Conservation (phyloP, 257 asterid species). For the Fraxinus excelsior region DNA sequence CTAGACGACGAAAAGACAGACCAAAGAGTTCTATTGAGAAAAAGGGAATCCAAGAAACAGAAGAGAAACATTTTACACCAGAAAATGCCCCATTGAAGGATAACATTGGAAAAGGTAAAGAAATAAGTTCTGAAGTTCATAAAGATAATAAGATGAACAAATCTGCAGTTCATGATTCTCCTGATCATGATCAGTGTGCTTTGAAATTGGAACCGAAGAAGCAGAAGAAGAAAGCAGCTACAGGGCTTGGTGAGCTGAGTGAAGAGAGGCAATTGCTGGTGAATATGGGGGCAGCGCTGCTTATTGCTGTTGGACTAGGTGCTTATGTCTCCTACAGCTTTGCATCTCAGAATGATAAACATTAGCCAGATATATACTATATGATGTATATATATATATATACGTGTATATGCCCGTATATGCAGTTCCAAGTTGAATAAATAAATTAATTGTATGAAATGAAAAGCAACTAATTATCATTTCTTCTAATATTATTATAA, state of each 20-base stretch:
- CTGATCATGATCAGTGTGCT: slow-evolving; percentile 7
- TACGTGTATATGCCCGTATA: not conserved
- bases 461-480: not conserved
- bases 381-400: not conserved
- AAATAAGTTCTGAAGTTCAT: slow-evolving; percentile 23
- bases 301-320: slow-evolving; percentile 62
- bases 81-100: not conserved
- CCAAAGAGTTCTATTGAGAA: not conserved
- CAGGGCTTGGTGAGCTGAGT: slow-evolving; percentile 38
- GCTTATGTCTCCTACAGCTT: slow-evolving; percentile 51
- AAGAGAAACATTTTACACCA: not conserved
- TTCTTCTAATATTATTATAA: too few relatives aligned
- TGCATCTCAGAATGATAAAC: slow-evolving; percentile 30
- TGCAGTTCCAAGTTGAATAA: not conserved
- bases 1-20: slow-evolving; percentile 9
- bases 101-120: slow-evolving; percentile 9
- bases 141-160: slow-evolving; percentile 13
- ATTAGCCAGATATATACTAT: slow-evolving; percentile 9
- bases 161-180: slow-evolving; percentile 7
- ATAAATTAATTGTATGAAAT: not conserved
- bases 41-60: slow-evolving; percentile 7
- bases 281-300: slow-evolving; percentile 66
- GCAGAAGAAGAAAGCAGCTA: slow-evolving; percentile 40
- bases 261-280: slow-evolving; percentile 69
- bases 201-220: slow-evolving; percentile 1